phyloP scores from a whole-genome alignment of 2,329 filamentous ascomycete species.

The Cryphonectria naterciae region DNA sequence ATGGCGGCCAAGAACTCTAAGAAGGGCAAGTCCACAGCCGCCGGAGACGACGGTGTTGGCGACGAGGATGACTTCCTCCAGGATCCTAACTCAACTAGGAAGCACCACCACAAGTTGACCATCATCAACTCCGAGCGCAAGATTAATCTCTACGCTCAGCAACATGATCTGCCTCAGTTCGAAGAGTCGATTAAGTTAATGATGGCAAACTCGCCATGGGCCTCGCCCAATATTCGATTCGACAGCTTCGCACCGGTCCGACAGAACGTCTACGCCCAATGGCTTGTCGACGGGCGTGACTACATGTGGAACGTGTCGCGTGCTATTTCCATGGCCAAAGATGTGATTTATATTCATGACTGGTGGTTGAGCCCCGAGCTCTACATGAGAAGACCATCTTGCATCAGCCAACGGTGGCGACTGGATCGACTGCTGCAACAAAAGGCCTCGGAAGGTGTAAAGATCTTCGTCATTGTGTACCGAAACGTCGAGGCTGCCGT shows the following conservation, averaged over 20 bases:
- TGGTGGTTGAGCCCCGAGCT: conserved; percentile 98
- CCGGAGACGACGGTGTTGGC: conserved; percentile 27
- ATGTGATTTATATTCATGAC: conserved; percentile 98
- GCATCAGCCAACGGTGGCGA: conserved; percentile 97
- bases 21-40: conserved; percentile 47
- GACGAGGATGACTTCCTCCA: conserved; percentile 38
- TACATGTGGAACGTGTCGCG: conserved; percentile 99
- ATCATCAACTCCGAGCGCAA: conserved; percentile 92
- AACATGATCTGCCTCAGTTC: conserved; percentile 87
- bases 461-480: conserved; percentile 97
- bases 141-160: conserved; percentile 85
- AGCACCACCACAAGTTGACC: conserved; percentile 80
- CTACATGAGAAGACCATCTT: conserved; percentile 90
- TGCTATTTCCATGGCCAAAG: conserved; percentile 94
- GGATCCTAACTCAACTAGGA: conserved; percentile 34
- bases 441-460: conserved; percentile 93
- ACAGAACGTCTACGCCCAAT: conserved; percentile 85
- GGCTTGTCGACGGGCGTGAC: conserved; percentile 94
- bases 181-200: conserved; percentile 91
- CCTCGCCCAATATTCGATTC: conserved; percentile 77
- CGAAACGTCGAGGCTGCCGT: conserved; percentile 96
- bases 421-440: conserved; percentile 89
- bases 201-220: conserved; percentile 80
- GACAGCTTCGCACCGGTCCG: conserved; percentile 92
- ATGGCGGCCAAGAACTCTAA: conserved; percentile 50